Evolutionary conservation across 805 yeast genomes (phyloP).

Genomic region (Schwanniomyces pseudopolymorphus): DNA sequence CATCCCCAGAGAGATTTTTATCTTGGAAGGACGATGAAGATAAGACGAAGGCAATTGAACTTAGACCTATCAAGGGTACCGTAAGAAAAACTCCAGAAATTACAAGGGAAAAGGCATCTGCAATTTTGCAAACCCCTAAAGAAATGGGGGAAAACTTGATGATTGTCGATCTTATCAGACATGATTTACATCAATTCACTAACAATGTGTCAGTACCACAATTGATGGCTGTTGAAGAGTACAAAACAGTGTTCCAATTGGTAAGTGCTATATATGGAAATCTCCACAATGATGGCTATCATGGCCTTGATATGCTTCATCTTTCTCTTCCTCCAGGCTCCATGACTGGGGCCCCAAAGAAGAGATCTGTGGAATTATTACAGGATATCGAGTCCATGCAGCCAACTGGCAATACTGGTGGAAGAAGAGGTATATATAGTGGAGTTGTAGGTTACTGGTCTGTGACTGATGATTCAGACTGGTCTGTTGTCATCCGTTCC

Average conservation of each 20-base stretch:
- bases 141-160: constrained; percentile 94
- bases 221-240: constrained; percentile 91
- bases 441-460: constrained; percentile 98
- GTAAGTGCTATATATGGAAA: constrained; percentile 85
- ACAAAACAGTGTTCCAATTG: constrained; percentile 83
- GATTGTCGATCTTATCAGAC: constrained; percentile 95
- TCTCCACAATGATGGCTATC: constrained; percentile 35
- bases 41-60: constrained; percentile 52
- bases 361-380: constrained; percentile 82
- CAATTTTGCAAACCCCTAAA: constrained; percentile 75
- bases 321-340: constrained; percentile 95
- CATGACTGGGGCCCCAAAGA: constrained; percentile 99
- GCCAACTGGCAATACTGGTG: constrained; percentile 26
- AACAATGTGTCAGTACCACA: constrained; percentile 67
- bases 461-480: constrained; percentile 79
- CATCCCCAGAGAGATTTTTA: constrained; percentile 93
- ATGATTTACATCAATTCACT: constrained; percentile 74
- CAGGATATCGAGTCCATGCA: constrained; percentile 54
- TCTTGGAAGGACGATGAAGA: constrained; percentile 58
- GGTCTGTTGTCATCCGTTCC: constrained; percentile 94
- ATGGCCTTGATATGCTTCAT: constrained; percentile 77
- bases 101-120: constrained; percentile 57
- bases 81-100: constrained; percentile 64
- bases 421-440: constrained; percentile 81
- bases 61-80: constrained; percentile 96